Percentiles rank a stretch among this genome's conserved stretches.
These are phyloP conservation scores for Aspergillus steynii DNA, from an alignment of 495 filamentous ascomycete genomes.

Conservation along the genomic window DNA sequence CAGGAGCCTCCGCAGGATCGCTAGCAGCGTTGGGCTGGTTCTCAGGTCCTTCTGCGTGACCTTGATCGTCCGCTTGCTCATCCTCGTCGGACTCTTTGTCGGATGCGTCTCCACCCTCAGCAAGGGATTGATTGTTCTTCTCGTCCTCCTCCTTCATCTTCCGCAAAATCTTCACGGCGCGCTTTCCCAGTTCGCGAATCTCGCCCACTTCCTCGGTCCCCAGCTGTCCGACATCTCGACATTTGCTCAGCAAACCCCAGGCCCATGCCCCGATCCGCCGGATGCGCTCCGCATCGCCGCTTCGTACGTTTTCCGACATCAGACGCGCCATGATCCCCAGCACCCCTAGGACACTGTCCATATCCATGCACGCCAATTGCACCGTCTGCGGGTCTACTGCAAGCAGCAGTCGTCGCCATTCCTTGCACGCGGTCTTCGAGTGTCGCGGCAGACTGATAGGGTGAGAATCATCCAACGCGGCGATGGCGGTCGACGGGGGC, in stretches of 20 bases:
- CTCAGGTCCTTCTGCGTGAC: conserved; percentile 6
- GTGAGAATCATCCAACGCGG: conserved; percentile 55
- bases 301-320: conserved; percentile 43
- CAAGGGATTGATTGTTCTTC: conserved; percentile 18
- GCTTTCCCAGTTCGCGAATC: conserved; percentile 49
- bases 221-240: conserved; percentile 48
- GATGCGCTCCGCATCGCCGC: conserved; percentile 46
- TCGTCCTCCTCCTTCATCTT: conserved; percentile 43
- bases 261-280: conserved; percentile 50
- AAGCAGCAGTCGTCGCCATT: conserved; percentile 53
- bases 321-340: conserved; percentile 39
- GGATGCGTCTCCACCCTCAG: conserved; percentile 29
- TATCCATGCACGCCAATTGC: conserved; percentile 70
- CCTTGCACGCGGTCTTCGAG: conserved; percentile 40
- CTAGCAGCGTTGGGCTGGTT: conserved; percentile 17
- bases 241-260: conserved; percentile 52
- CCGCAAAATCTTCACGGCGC: conserved; percentile 43
- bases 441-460: conserved; percentile 53
- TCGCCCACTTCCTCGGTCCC: conserved; percentile 53
- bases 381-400: conserved; percentile 62
- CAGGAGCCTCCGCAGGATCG: conserved; percentile 15
- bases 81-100: conserved; percentile 24
- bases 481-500: conserved; percentile 51
- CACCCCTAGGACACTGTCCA: conserved; percentile 57
- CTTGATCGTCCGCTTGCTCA: conserved; percentile 18